These are phyloP conservation scores for Lactarius hengduanensis DNA, from an alignment of 768 basidiomycete genomes.

Conservation along the genomic window DNA sequence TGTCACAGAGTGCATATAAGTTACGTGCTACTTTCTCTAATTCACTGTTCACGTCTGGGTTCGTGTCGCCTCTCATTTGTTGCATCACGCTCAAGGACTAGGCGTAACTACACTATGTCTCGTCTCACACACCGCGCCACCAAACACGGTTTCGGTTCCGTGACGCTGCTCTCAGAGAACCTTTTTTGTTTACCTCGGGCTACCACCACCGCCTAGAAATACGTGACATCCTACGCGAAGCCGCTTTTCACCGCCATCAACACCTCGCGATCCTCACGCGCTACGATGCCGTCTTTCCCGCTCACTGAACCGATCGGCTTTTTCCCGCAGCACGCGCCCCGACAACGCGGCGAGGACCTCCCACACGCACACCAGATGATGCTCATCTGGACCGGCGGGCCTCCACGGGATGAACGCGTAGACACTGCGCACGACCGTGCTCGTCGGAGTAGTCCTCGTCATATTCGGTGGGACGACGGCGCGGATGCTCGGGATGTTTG, in stretches of 20 bases:
- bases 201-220: constrained; percentile 66
- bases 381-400: constrained; percentile 99
- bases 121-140: no score
- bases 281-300: constrained; percentile 95
- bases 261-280: constrained; percentile 89
- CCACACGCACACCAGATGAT: constrained; percentile 69
- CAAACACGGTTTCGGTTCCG: no score
- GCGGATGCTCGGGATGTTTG: constrained; percentile 94
- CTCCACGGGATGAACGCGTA: constrained; percentile 93
- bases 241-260: constrained; percentile 85
- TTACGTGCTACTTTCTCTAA: no score
- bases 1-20: no score
- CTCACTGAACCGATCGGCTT: constrained; percentile 89
- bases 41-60: no score
- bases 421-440: constrained; percentile 86
- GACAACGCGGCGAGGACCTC: constrained; percentile 39
- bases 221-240: constrained; percentile 83
- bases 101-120: no score
- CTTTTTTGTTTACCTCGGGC: constrained; percentile 67
- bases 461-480: constrained; percentile 97
- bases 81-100: no score
- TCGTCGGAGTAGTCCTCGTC: constrained; percentile 90
- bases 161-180: no score
- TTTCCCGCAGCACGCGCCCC: constrained; percentile 82
- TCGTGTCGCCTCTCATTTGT: no score